phyloP scores from a whole-genome alignment of 2,329 filamentous ascomycete species.

The Endocalyx cinctus region DNA sequence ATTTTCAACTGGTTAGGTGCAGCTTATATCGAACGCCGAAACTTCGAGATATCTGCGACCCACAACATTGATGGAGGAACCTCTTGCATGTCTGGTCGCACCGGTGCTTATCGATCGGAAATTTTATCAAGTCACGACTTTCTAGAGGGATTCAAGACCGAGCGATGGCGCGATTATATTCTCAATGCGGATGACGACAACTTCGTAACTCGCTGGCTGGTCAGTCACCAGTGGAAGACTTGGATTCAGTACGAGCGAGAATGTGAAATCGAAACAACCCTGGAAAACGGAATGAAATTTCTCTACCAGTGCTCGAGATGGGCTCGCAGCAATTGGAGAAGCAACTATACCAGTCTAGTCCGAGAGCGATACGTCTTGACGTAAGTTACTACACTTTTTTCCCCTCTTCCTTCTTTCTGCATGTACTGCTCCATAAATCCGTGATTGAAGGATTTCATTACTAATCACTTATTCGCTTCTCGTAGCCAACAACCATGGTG shows the following conservation, averaged over 20 bases:
- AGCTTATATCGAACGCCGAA: conserved; percentile 86
- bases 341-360: conserved; percentile 87
- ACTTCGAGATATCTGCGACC: conserved; percentile 95
- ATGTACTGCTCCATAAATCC: conserved; percentile 14
- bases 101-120: conserved; percentile 83
- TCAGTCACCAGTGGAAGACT: conserved; percentile 87
- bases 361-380: conserved; percentile 78
- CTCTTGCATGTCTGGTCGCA: conserved; percentile 94
- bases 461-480: no score
- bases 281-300: conserved; percentile 85
- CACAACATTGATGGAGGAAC: conserved; percentile 92
- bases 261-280: conserved; percentile 86
- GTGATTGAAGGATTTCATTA: no score
- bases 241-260: conserved; percentile 92
- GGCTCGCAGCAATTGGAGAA: conserved; percentile 97
- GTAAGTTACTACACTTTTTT: conserved; percentile 53
- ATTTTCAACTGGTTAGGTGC: conserved; percentile 88
- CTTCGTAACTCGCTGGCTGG: conserved; percentile 94
- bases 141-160: conserved; percentile 82
- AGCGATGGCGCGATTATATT: conserved; percentile 83
- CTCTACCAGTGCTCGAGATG: conserved; percentile 90
- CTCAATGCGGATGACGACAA: conserved; percentile 97
- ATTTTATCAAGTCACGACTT: conserved; percentile 85
- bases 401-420: conserved; percentile 7
- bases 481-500: conserved; percentile 85